These are phyloP conservation scores for Triticum timopheevii DNA, from an alignment of 176 grass and related monocot genomes.

Conservation along the genomic window DNA sequence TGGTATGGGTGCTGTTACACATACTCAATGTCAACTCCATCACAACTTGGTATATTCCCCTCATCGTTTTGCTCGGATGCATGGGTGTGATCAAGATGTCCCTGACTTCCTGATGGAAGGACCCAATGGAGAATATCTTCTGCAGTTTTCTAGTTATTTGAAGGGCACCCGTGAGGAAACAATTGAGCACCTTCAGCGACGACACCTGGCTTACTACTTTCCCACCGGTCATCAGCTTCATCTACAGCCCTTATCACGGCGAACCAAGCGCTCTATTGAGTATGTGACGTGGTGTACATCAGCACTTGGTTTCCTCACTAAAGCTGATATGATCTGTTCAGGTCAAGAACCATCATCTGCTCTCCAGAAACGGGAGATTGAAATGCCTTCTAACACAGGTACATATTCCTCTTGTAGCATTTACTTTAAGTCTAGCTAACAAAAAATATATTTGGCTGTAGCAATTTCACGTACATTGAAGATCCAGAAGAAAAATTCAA, in stretches of 20 bases:
- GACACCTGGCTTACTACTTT: neutral
- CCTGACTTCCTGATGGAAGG: neutral
- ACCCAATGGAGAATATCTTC: neutral
- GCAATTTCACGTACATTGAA: too few species aligned
- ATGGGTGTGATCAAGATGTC: neutral
- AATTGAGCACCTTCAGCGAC: neutral
- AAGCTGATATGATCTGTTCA: neutral
- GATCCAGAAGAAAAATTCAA: too few species aligned
- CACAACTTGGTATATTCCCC: neutral
- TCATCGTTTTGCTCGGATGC: neutral
- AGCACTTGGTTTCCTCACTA: neutral
- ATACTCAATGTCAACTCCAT: neutral
- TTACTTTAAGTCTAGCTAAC: too few species aligned
- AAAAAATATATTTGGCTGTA: too few species aligned
- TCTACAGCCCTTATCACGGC: neutral
- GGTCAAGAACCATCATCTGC: neutral
- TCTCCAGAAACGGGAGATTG: too few species aligned
- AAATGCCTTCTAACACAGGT: too few species aligned
- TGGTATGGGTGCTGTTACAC: neutral
- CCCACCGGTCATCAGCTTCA: neutral
- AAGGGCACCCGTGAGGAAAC: neutral
- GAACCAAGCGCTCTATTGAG: neutral
- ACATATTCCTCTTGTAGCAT: too few species aligned
- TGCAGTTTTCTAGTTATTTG: neutral
- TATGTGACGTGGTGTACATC: neutral